Conservation (phyloP, 2,329 filamentous ascomycete genomes). For the Metarhizium humberi region DNA sequence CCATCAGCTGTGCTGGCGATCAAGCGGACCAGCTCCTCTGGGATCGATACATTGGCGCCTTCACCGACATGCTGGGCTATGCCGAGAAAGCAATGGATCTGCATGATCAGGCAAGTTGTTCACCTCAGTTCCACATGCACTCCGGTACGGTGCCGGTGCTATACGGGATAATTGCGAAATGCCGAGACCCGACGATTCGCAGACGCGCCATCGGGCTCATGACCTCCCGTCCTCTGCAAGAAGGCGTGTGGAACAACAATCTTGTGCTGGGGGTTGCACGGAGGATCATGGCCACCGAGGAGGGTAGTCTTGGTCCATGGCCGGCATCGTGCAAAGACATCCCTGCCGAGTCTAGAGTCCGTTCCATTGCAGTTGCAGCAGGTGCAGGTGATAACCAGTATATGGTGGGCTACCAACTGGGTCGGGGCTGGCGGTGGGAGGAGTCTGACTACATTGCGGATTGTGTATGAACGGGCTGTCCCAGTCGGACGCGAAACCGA, state of each 20-base stretch:
- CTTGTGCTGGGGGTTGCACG: background rate
- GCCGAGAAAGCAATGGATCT: too few relatives aligned
- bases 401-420: background rate
- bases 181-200: too few relatives aligned
- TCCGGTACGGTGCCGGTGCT: too few relatives aligned
- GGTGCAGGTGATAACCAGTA: background rate
- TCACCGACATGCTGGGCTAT: too few relatives aligned
- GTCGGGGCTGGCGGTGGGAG: slow-evolving; percentile 1
- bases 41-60: too few relatives aligned
- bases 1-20: background rate
- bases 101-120: too few relatives aligned
- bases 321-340: background rate
- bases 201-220: background rate
- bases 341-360: background rate
- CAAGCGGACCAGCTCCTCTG: background rate
- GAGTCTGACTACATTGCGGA: background rate
- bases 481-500: background rate
- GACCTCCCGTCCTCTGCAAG: background rate
- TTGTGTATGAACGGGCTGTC: background rate
- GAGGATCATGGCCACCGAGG: background rate
- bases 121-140: too few relatives aligned
- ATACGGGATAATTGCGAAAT: too few relatives aligned
- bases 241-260: background rate
- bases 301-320: background rate
- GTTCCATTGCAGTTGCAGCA: background rate